phyloP scores from a whole-genome alignment of 495 filamentous ascomycete genomes.

The Penicillium riverlandense region DNA sequence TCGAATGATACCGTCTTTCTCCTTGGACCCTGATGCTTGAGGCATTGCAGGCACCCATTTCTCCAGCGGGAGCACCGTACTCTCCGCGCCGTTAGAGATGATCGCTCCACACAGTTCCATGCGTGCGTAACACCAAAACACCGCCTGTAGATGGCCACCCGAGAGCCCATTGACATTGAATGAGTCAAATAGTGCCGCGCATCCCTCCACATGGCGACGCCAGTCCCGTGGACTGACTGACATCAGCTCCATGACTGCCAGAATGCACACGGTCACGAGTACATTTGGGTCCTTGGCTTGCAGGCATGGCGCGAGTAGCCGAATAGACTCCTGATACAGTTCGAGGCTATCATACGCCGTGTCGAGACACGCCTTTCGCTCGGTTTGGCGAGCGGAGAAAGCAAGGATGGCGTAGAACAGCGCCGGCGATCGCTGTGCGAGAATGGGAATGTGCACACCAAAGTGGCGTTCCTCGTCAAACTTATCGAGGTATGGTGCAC shows the following conservation, averaged over 20 bases:
- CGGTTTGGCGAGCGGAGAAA: slow-evolving; percentile 27
- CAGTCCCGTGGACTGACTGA: slow-evolving; percentile 32
- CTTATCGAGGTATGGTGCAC: slow-evolving; percentile 33
- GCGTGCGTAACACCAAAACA: slow-evolving; percentile 38
- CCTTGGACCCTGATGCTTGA: slow-evolving; percentile 6
- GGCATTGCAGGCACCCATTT: slow-evolving; percentile 24
- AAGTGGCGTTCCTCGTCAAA: slow-evolving; percentile 30
- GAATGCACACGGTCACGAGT: slow-evolving; percentile 22
- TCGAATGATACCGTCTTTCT: slow-evolving; percentile 13
- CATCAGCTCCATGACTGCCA: slow-evolving; percentile 34
- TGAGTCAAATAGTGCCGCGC: slow-evolving; percentile 29
- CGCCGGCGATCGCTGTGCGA: slow-evolving; percentile 24
- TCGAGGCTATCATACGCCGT: slow-evolving; percentile 29
- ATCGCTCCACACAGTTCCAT: slow-evolving; percentile 39
- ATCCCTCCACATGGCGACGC: slow-evolving; percentile 35
- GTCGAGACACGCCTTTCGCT: slow-evolving; percentile 24
- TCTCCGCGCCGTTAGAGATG: slow-evolving; percentile 29
- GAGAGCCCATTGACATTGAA: slow-evolving; percentile 28
- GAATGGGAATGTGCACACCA: slow-evolving; percentile 25
- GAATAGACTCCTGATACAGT: slow-evolving; percentile 30
- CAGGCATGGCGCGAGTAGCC: slow-evolving; percentile 19
- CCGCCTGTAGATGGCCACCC: slow-evolving; percentile 26
- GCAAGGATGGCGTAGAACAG: slow-evolving; percentile 30
- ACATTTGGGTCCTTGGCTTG: slow-evolving; percentile 27
- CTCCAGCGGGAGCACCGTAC: slow-evolving; percentile 22